Conservation (phyloP, 805 yeast genomes). For the Wickerhamomyces alni region DNA sequence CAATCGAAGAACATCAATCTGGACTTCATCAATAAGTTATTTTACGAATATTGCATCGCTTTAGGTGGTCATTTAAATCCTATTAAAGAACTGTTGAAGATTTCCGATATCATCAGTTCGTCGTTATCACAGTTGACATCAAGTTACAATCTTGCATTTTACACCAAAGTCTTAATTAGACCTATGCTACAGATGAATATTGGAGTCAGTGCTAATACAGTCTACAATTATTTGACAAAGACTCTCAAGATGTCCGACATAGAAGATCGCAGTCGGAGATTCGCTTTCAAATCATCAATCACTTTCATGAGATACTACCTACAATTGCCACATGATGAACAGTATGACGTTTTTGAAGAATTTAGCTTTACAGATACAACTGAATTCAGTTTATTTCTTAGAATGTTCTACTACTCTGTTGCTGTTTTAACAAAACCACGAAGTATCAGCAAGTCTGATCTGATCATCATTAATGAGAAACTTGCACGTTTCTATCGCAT, state of each 20-base stretch:
- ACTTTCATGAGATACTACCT: constrained; percentile 7
- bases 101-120: constrained; percentile 18
- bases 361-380: neutral
- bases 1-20: constrained; percentile 29
- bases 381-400: constrained; percentile 7
- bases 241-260: constrained; percentile 10
- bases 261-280: constrained; percentile 5
- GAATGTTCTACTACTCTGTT: constrained; percentile 10
- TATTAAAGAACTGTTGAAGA: constrained; percentile 27
- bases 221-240: constrained; percentile 10
- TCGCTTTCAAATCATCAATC: constrained; percentile 11
- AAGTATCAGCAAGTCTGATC: neutral
- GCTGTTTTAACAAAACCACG: neutral
- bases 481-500: neutral
- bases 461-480: neutral
- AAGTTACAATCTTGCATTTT: constrained; percentile 7
- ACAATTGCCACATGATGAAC: constrained; percentile 15
- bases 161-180: constrained; percentile 10
- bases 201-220: constrained; percentile 10
- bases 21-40: constrained; percentile 31
- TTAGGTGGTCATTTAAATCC: constrained; percentile 40
- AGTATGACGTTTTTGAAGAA: constrained; percentile 9
- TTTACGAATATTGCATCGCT: constrained; percentile 35
- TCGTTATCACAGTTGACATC: constrained; percentile 14
- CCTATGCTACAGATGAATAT: constrained; percentile 9